Evolutionary conservation across 306 rosid genomes (phyloP).

Genomic region (Cucurbita ficifolia): DNA sequence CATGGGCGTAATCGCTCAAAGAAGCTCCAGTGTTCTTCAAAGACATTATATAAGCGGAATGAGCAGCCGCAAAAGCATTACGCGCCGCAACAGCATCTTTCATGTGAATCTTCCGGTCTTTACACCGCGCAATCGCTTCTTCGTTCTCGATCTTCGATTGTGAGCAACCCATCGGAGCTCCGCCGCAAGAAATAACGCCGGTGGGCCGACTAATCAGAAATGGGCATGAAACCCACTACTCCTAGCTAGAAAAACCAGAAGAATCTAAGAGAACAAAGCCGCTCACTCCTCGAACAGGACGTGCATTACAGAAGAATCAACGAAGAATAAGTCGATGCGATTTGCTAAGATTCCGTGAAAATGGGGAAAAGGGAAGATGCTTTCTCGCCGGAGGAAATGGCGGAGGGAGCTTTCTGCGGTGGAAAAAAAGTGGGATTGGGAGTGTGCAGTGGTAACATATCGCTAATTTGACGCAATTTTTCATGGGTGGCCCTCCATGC

Average conservation of each 20-base stretch:
- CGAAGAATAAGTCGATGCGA: background rate
- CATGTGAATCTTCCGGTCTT: conserved; percentile 55
- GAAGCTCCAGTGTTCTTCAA: conserved; percentile 78
- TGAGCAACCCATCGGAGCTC: conserved; percentile 56
- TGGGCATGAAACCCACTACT: background rate
- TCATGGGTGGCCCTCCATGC: conserved; percentile 3
- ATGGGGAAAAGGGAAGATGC: background rate
- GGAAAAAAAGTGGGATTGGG: background rate
- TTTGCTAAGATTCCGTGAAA: background rate
- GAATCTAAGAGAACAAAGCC: background rate
- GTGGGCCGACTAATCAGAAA: background rate
- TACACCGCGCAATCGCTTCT: conserved; percentile 77
- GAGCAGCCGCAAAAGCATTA: conserved; percentile 85
- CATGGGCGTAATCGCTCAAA: conserved; percentile 58
- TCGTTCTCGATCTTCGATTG: conserved; percentile 97
- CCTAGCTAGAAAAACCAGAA: background rate
- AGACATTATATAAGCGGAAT: conserved; percentile 47
- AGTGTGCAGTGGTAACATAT: background rate
- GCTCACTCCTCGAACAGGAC: background rate
- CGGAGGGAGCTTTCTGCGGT: background rate
- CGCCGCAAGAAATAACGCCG: background rate
- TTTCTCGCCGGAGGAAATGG: background rate
- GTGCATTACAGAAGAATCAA: background rate
- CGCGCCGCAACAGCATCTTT: conserved; percentile 55
- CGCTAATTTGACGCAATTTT: background rate